Evolutionary conservation across 192 early-diverging fungal species (phyloP).

Genomic region (Coemansia umbellata): DNA sequence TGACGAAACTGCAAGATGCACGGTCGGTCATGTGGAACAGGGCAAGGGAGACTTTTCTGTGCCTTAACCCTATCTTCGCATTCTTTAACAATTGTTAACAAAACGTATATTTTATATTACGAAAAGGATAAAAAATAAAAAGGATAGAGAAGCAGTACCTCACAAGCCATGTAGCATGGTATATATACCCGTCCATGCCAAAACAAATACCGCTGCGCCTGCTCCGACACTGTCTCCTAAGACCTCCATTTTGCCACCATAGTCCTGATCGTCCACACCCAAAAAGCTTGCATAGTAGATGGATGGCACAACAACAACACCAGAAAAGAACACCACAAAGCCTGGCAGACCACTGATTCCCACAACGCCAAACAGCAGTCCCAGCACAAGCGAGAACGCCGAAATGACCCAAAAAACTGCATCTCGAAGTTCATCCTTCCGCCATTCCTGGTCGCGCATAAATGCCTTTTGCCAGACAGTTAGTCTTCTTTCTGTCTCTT

Average conservation of each 20-base stretch:
- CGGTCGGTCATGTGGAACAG: no score
- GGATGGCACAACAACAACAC: constrained; percentile 27
- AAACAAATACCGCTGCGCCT: constrained; percentile 32
- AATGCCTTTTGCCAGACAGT: constrained; percentile 40
- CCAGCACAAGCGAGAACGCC: constrained; percentile 22
- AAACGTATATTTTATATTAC: no score
- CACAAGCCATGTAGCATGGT: constrained; percentile 20
- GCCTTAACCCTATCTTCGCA: no score
- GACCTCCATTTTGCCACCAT: constrained; percentile 50
- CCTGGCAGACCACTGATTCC: constrained; percentile 30
- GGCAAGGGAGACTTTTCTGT: no score
- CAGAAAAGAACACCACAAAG: constrained; percentile 24
- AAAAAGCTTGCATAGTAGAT: constrained; percentile 33
- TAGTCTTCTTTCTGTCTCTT: constrained; percentile 3
- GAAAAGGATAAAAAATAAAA: no score
- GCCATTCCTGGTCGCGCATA: constrained; percentile 40
- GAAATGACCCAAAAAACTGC: constrained; percentile 40
- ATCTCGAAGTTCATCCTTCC: constrained; percentile 41
- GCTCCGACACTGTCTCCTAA: constrained; percentile 42
- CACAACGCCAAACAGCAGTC: constrained; percentile 21
- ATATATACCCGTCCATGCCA: constrained; percentile 31
- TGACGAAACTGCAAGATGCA: no score
- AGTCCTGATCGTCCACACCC: constrained; percentile 43
- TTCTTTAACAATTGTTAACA: no score
- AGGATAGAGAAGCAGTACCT: no score